phyloP scores from a whole-genome alignment of 768 basidiomycete species.

The Suillus clintonianus region DNA sequence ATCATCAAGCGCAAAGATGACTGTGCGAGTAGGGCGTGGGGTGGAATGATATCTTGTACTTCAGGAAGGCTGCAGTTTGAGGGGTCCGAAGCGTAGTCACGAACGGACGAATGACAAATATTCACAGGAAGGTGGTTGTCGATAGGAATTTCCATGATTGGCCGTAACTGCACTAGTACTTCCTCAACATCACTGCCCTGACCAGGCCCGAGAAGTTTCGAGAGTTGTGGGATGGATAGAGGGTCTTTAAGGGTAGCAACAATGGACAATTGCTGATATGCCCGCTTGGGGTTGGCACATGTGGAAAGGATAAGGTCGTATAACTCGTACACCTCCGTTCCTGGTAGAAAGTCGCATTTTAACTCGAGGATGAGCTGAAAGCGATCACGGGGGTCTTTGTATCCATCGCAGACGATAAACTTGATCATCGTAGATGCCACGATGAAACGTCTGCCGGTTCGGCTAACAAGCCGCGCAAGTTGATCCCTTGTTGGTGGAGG shows the following conservation, averaged over 20 bases:
- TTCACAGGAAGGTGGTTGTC: too few relatives aligned
- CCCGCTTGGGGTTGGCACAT: background rate
- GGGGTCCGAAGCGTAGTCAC: too few relatives aligned
- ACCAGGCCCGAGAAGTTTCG: background rate
- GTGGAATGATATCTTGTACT: background rate
- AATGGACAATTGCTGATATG: background rate
- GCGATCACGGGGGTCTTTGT: background rate
- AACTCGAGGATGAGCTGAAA: background rate
- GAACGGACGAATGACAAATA: too few relatives aligned
- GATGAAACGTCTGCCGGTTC: background rate
- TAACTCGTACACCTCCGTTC: background rate
- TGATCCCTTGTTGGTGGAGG: background rate
- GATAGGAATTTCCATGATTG: too few relatives aligned
- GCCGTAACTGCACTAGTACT: background rate
- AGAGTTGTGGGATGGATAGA: background rate
- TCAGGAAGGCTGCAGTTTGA: background rate
- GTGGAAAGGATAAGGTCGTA: background rate
- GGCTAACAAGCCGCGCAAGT: background rate
- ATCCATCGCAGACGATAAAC: background rate
- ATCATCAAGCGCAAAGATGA: background rate
- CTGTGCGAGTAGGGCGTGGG: background rate
- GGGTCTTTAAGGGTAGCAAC: background rate
- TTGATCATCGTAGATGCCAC: background rate
- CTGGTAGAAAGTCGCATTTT: background rate
- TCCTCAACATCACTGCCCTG: background rate